Conservation (phyloP, 805 yeast genomes). For the Hanseniaspora singularis region DNA sequence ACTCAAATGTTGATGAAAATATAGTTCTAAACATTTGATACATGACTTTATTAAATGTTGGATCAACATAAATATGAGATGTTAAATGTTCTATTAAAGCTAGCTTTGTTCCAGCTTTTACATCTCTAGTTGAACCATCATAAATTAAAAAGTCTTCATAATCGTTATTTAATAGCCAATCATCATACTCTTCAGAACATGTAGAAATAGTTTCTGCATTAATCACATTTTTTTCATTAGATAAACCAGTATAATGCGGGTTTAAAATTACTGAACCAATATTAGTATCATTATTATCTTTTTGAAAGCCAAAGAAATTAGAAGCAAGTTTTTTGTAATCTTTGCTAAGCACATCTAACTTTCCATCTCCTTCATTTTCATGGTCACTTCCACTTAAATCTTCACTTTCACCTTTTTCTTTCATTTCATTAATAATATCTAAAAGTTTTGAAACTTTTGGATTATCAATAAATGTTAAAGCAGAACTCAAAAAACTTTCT, state of each 20-base stretch:
- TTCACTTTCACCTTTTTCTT: slow-evolving; percentile 32
- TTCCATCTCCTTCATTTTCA: neutral
- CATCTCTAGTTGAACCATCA: slow-evolving; percentile 49
- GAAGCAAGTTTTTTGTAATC: too few relatives aligned
- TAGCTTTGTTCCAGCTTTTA: slow-evolving; percentile 72
- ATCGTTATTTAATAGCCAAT: slow-evolving; percentile 66
- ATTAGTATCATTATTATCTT: too few relatives aligned
- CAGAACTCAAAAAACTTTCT: slow-evolving; percentile 56
- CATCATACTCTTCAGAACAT: slow-evolving; percentile 33
- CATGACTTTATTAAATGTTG: slow-evolving; percentile 55
- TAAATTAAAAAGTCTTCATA: slow-evolving; percentile 46
- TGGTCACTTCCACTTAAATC: neutral
- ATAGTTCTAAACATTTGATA: slow-evolving; percentile 67
- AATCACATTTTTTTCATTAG: too few relatives aligned
- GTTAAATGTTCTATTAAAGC: slow-evolving; percentile 74
- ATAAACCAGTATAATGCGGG: too few relatives aligned
- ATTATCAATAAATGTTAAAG: slow-evolving; percentile 66
- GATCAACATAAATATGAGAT: slow-evolving; percentile 52
- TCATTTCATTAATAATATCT: slow-evolving; percentile 15
- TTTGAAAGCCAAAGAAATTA: too few relatives aligned
- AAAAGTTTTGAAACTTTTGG: slow-evolving; percentile 52
- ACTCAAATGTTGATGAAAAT: slow-evolving; percentile 45
- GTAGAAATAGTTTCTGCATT: neutral
- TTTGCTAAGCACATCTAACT: neutral
- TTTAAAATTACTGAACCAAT: too few relatives aligned